Percentiles rank a stretch among this genome's conserved stretches.
These are phyloP conservation scores for Populus tremula DNA, from an alignment of 345 rosid genomes.

Conservation along the genomic window DNA sequence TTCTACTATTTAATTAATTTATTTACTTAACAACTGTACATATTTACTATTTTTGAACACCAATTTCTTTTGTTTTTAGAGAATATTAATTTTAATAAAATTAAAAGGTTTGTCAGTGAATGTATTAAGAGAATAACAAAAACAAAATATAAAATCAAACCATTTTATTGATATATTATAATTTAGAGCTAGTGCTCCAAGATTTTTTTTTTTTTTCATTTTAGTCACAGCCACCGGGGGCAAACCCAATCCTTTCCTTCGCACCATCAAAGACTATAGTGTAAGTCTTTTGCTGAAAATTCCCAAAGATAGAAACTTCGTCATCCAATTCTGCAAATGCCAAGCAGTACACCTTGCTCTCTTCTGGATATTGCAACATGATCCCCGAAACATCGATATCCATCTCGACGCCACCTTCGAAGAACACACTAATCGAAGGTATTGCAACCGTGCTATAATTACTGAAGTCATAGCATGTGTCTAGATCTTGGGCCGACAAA, in stretches of 20 bases:
- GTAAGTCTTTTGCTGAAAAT: constrained; percentile 4
- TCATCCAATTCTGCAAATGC: constrained; percentile 5
- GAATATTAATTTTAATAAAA: too few species aligned
- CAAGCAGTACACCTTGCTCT: neutral
- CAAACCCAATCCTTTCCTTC: constrained; percentile 7
- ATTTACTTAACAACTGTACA: too few species aligned
- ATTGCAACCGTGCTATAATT: neutral
- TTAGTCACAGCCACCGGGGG: neutral
- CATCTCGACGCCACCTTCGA: neutral
- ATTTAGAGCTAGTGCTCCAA: too few species aligned
- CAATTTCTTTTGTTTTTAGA: too few species aligned
- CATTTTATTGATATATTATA: too few species aligned
- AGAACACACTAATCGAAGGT: neutral
- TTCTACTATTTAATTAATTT: too few species aligned
- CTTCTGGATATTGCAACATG: neutral
- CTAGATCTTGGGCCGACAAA: neutral
- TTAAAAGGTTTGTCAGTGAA: too few species aligned
- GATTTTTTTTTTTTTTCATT: neutral
- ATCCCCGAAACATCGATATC: neutral
- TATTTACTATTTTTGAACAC: too few species aligned
- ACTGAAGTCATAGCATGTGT: neutral
- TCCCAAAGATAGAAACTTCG: constrained; percentile 5
- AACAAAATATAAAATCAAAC: too few species aligned
- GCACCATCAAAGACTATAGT: constrained; percentile 4
- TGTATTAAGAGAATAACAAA: too few species aligned